Base-by-base conservation (phyloP, 768 basidiomycete genomes). In the Tylopilus intermedius region DNA sequence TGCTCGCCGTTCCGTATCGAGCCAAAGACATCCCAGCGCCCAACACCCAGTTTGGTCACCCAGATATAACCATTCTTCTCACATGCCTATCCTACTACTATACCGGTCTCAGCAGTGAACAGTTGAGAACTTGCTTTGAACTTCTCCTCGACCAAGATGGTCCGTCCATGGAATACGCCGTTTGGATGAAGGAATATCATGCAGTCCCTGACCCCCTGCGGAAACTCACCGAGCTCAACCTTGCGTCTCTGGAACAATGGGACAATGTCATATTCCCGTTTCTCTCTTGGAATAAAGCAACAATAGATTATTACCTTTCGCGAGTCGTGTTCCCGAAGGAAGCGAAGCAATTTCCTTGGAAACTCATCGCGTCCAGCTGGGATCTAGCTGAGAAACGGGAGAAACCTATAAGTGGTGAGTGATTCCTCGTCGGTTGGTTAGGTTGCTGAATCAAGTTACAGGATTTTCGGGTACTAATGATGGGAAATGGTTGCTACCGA, bases 381-480 rank as follows among this genome's bases (percentile, higher is more conserved):
- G 72, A 74, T 54, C 58, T 73, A n/a, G 71, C 70, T 1, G 51
- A 62, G 18, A 62, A 63, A 27, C 49, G 44, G 5, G 44, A 21
- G 1, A 52, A 52, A 11, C 32, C 56, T 1, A 46, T 47, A 5
- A 63, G 59, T 0, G 58, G 50, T 48, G 43, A 59, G 40, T 14
- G 21, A 14, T 1, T 7, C 8, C 13, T 22, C 11, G 21, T 8
- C 15, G 6, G 7, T 30, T 10, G 2, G 6, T 30, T 30, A 8
- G 30, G 26, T n/a, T 33, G 5, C 32, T 54, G 0, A 45, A 9
- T 1, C 14, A 26, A 0, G 0, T 3, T 30, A 24, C 56, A 53
- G 73, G 73, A 6, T 75, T 75, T 54, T 74, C 72, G 18, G 73
- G 74, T 0, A 74, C 73, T 0, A 71, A 72, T 10, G 72, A 73